Percentiles rank a stretch among this genome's conserved stretches.
These are phyloP conservation scores for Cryphonectria naterciae DNA, from an alignment of 2,329 filamentous ascomycete species.

Conservation along the genomic window DNA sequence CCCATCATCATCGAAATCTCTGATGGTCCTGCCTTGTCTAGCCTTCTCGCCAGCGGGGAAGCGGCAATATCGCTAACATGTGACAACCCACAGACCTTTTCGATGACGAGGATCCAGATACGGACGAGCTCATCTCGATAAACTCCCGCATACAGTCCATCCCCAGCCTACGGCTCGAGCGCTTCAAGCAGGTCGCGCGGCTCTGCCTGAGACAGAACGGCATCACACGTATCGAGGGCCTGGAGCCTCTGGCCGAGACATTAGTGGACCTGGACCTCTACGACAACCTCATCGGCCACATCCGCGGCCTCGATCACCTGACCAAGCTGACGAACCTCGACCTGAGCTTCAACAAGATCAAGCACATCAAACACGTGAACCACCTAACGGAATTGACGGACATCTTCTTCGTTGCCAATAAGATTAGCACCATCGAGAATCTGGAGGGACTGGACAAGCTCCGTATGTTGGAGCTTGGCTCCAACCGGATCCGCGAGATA, in stretches of 20 bases:
- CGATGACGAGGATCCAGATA: constrained; percentile 62
- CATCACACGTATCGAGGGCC: constrained; percentile 79
- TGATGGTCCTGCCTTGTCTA: not conserved
- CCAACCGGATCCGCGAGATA: constrained; percentile 89
- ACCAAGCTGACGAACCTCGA: constrained; percentile 79
- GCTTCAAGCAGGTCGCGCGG: constrained; percentile 76
- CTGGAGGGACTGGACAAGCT: constrained; percentile 75
- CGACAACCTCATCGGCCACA: constrained; percentile 90
- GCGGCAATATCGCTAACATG: constrained; percentile 5
- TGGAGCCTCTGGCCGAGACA: constrained; percentile 66
- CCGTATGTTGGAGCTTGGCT: constrained; percentile 85
- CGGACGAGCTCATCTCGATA: constrained; percentile 84
- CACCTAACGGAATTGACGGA: constrained; percentile 80
- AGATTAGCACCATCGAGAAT: constrained; percentile 85
- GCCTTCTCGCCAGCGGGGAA: not conserved
- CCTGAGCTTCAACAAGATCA: constrained; percentile 98
- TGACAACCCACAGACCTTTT: constrained; percentile 55
- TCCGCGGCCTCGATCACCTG: constrained; percentile 80
- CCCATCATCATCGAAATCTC: not conserved
- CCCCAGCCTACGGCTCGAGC: constrained; percentile 75
- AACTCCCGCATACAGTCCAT: constrained; percentile 85
- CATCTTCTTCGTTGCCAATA: constrained; percentile 92
- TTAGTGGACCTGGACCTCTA: constrained; percentile 90
- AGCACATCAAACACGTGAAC: constrained; percentile 89
- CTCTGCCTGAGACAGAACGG: constrained; percentile 92